Base-by-base conservation (phyloP, 371 early-diverging fungal species). In the Nematocida displodere region DNA sequence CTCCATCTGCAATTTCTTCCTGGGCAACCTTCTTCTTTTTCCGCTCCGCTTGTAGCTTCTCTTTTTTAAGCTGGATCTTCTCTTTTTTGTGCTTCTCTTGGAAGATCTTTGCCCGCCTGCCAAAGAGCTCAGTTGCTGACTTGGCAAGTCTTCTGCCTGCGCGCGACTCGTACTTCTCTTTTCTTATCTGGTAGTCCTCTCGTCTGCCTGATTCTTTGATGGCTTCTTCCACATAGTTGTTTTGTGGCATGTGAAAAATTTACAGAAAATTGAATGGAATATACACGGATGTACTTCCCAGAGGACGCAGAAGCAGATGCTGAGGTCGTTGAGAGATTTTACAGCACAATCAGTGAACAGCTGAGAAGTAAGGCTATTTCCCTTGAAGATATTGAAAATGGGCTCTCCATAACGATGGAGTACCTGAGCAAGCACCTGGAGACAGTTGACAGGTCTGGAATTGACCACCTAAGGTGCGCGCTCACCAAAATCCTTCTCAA, bases 31-130 rank as follows among this genome's bases (percentile, higher is more conserved):
- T 89, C 86, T 92, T 90, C 80, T 93, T 92, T 80, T 94, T 92
- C 85, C 92, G 92, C 86, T 91, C 90, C 84, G 94, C 93, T 80
- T 95, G 89, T 55, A 78, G 67, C 46, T 77, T 42, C 22, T 89
- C 88, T 87, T 96, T 97, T 88, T 95, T 95, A 91, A 95, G 92
- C 86, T 95, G 92, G 80, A 97, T 93, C 91, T 99, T 99, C 84
- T 96, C 93, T n/a, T 88, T 87, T 83, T 91, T 91, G 71, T 94
- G 88, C 87, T 94, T 94, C 90, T 95, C 94, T 86, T 95, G 92
- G 87, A 91, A 91, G 82, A 97, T 84, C 88, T 95, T 97, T 78
- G 97, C 99, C 87, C 92, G 92, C 71, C 94, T 85, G 66, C 99
- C 97, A 84, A 91, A 92, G 53, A 99, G 89, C 88, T 92, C 94